These are phyloP conservation scores for Leonotis leonurus DNA, from an alignment of 257 asterid genomes.

Conservation along the genomic window DNA sequence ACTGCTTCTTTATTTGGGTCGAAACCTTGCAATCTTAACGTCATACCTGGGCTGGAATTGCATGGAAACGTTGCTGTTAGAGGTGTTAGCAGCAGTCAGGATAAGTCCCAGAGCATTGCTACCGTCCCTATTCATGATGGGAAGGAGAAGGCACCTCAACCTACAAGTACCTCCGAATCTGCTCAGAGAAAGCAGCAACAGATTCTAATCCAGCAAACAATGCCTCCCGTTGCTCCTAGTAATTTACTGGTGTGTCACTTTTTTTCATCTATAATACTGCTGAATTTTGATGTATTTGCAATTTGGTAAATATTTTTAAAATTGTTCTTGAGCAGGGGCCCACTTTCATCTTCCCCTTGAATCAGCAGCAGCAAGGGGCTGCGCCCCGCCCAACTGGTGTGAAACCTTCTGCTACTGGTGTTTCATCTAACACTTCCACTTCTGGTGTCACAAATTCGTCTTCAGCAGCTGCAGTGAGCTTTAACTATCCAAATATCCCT, in stretches of 20 bases:
- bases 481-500: constrained; percentile 72
- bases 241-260: constrained; percentile 59
- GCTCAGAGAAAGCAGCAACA: constrained; percentile 79
- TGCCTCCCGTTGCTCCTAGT: constrained; percentile 73
- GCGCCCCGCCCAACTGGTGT: constrained; percentile 45
- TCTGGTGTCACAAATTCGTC: constrained; percentile 30
- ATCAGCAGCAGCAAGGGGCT: constrained; percentile 80
- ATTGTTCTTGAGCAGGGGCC: constrained; percentile 51
- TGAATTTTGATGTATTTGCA: neutral
- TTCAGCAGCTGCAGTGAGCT: constrained; percentile 59
- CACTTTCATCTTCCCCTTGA: constrained; percentile 76
- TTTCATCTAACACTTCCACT: constrained; percentile 27
- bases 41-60: constrained; percentile 45
- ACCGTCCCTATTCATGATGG: constrained; percentile 34
- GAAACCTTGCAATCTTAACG: constrained; percentile 48
- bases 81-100: constrained; percentile 32
- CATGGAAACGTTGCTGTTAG: constrained; percentile 39
- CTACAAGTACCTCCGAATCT: constrained; percentile 37
- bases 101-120: constrained; percentile 45
- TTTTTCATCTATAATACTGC: neutral
- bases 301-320: neutral
- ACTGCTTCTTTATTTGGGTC: constrained; percentile 64
- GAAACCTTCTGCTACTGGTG: constrained; percentile 21
- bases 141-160: constrained; percentile 60
- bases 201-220: constrained; percentile 66